Conservation (phyloP, 2,329 filamentous ascomycete genomes). For the Cercospora sesami region DNA sequence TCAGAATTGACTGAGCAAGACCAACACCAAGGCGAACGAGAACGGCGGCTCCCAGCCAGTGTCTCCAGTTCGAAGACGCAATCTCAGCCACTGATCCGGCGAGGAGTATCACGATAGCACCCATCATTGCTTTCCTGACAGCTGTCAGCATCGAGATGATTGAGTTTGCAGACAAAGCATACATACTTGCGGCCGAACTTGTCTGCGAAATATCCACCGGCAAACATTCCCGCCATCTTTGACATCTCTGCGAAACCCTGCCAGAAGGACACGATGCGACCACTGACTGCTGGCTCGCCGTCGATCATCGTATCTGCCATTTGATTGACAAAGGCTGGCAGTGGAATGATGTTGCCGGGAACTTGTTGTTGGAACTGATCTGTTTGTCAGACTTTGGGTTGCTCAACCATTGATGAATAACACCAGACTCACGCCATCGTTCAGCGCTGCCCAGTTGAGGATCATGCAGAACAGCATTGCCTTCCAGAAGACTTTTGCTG, state of each 20-base stretch:
- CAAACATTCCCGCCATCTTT: slow-evolving; percentile 25
- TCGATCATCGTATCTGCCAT: slow-evolving; percentile 22
- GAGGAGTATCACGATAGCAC: slow-evolving; percentile 22
- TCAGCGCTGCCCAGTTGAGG: slow-evolving; percentile 25
- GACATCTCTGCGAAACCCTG: slow-evolving; percentile 26
- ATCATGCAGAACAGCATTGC: slow-evolving; percentile 25
- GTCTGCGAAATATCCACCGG: slow-evolving; percentile 16
- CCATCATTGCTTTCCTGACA: slow-evolving; percentile 19
- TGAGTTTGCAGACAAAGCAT: neutral
- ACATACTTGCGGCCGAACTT: slow-evolving; percentile 19
- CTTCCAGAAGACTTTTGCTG: slow-evolving; percentile 25
- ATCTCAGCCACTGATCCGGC: slow-evolving; percentile 23
- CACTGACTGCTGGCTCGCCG: slow-evolving; percentile 20
- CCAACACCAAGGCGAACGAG: slow-evolving; percentile 25
- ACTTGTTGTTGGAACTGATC: slow-evolving; percentile 23
- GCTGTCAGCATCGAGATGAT: neutral
- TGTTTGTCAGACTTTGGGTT: slow-evolving; percentile 3
- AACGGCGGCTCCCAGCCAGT: slow-evolving; percentile 24
- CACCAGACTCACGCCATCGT: slow-evolving; percentile 13
- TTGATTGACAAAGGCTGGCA: slow-evolving; percentile 23
- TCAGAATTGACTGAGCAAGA: slow-evolving; percentile 22
- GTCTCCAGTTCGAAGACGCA: slow-evolving; percentile 19
- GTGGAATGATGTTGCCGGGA: slow-evolving; percentile 25
- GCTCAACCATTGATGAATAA: neutral
- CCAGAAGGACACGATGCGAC: slow-evolving; percentile 20